Conservation (phyloP, 345 rosid species). For the Eucalyptus rudis region DNA sequence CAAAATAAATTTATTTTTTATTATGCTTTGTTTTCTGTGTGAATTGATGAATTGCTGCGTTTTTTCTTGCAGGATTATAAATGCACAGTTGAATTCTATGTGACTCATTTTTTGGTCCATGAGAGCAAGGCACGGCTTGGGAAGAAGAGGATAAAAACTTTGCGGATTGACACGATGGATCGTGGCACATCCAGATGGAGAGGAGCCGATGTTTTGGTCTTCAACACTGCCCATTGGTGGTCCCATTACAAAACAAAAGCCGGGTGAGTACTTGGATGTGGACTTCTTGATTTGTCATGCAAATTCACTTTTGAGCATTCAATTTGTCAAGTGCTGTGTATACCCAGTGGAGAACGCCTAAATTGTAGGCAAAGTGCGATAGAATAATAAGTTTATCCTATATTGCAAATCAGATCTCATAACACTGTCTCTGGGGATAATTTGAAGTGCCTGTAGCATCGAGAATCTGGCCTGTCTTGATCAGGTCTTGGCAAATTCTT, state of each 20-base stretch:
- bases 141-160: conserved; percentile 51
- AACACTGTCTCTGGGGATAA: neutral
- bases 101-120: conserved; percentile 71
- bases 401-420: neutral
- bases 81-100: conserved; percentile 85
- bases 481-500: neutral
- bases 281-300: neutral
- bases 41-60: neutral
- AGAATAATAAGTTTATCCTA: neutral
- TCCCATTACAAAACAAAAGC: conserved; percentile 88
- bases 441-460: neutral
- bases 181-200: conserved; percentile 87
- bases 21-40: neutral
- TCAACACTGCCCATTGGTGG: conserved; percentile 99
- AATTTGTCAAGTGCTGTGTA: neutral
- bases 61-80: conserved; percentile 54
- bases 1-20: neutral
- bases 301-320: neutral
- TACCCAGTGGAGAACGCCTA: neutral
- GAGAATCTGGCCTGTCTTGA: neutral
- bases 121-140: conserved; percentile 80
- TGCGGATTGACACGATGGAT: conserved; percentile 80
- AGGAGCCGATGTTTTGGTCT: conserved; percentile 79
- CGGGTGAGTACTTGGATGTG: conserved; percentile 39
- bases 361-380: neutral